phyloP scores from a whole-genome alignment of 768 basidiomycete genomes.

The Pleurotus tuoliensis region DNA sequence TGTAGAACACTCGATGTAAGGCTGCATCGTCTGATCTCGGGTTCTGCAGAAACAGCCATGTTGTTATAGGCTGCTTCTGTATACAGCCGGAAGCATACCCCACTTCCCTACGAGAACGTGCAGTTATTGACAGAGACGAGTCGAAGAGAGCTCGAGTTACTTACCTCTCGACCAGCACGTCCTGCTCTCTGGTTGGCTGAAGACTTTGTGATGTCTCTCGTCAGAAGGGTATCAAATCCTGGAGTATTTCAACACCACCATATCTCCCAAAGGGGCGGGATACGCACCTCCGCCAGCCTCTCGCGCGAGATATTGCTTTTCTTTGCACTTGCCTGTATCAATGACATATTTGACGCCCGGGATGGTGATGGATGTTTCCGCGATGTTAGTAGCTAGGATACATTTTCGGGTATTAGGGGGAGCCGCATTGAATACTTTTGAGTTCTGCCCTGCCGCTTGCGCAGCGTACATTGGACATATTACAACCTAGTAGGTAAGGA shows the following conservation, averaged over 20 bases:
- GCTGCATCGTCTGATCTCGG: constrained; percentile 89
- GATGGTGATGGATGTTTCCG: constrained; percentile 97
- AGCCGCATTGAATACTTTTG: constrained; percentile 68
- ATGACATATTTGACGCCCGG: constrained; percentile 94
- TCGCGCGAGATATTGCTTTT: constrained; percentile 79
- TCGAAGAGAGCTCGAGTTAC: constrained; percentile 9
- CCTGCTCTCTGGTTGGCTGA: constrained; percentile 94
- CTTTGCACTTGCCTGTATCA: constrained; percentile 94
- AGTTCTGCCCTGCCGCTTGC: constrained; percentile 73
- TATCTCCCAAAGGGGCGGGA: neutral
- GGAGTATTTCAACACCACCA: no score
- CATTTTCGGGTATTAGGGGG: constrained; percentile 77
- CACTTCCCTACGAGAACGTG: constrained; percentile 50
- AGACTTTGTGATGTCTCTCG: constrained; percentile 81
- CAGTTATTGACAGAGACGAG: neutral
- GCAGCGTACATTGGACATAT: constrained; percentile 85
- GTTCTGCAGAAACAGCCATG: constrained; percentile 66
- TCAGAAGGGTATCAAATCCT: constrained; percentile 88
- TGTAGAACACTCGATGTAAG: constrained; percentile 82
- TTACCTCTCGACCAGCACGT: constrained; percentile 91
- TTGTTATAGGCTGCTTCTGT: constrained; percentile 74
- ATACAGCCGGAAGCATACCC: constrained; percentile 90
- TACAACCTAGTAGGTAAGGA: constrained; percentile 46
- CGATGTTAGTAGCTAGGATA: constrained; percentile 96
- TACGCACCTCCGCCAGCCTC: constrained; percentile 61